phyloP scores from a whole-genome alignment of 2,329 filamentous ascomycete species.

The Achaetomium macrosporum region DNA sequence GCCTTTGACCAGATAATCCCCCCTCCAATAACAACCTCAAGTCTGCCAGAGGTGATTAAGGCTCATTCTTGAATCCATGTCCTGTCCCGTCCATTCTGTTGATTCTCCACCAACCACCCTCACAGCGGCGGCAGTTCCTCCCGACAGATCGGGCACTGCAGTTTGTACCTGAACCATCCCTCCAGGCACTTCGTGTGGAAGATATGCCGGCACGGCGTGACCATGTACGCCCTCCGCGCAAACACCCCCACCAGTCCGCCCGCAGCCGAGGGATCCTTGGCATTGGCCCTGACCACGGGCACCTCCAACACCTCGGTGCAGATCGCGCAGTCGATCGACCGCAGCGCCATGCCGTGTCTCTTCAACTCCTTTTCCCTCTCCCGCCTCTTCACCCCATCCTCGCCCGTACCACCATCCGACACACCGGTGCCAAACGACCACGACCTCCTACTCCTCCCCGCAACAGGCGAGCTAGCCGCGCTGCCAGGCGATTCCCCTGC shows the following conservation, averaged over 20 bases:
- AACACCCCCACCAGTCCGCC: slow-evolving; percentile 63
- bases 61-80: too few relatives aligned
- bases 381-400: slow-evolving; percentile 22
- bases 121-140: slow-evolving; percentile 82
- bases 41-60: too few relatives aligned
- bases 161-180: slow-evolving; percentile 88
- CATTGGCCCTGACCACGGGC: slow-evolving; percentile 62
- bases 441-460: slow-evolving; percentile 20
- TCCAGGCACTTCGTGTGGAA: slow-evolving; percentile 91
- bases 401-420: neutral
- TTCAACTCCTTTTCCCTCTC: slow-evolving; percentile 32
- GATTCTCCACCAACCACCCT: slow-evolving; percentile 12
- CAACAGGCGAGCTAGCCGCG: slow-evolving; percentile 15
- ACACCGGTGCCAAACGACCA: slow-evolving; percentile 20
- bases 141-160: slow-evolving; percentile 93
- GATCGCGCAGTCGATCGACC: slow-evolving; percentile 84
- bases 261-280: slow-evolving; percentile 39
- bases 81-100: neutral
- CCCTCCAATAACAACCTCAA: too few relatives aligned
- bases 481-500: slow-evolving; percentile 1
- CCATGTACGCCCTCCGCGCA: slow-evolving; percentile 84
- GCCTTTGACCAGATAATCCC: too few relatives aligned
- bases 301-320: slow-evolving; percentile 91
- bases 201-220: slow-evolving; percentile 92
- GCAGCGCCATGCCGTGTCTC: slow-evolving; percentile 27